These are phyloP conservation scores for Kappamyces sp. DNA, from an alignment of 192 early-diverging fungal species.

Conservation along the genomic window DNA sequence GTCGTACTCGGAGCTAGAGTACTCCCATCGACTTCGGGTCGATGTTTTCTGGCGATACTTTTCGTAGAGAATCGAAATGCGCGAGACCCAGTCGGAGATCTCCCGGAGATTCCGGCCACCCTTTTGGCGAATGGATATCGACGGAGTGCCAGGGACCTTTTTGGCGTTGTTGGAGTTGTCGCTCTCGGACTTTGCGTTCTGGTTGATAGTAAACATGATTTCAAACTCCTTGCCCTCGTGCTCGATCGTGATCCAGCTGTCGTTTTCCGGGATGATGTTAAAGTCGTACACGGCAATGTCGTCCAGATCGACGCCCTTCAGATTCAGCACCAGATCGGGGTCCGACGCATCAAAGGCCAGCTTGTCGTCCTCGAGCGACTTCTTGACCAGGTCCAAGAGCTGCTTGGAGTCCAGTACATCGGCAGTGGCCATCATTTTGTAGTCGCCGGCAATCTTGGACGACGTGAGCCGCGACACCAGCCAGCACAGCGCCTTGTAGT, in stretches of 20 bases:
- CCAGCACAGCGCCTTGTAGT: no score
- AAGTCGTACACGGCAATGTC: conserved; percentile 21
- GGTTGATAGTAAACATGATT: conserved; percentile 25
- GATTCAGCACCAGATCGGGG: no score
- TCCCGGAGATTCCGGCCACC: conserved; percentile 6
- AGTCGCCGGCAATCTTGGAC: no score
- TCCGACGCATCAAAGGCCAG: no score
- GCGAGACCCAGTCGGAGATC: conserved; percentile 30
- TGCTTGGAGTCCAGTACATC: no score
- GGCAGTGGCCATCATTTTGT: no score
- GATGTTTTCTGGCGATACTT: conserved; percentile 22
- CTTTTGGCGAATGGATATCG: conserved; percentile 27
- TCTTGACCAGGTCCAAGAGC: no score
- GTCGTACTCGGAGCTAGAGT: conserved; percentile 15
- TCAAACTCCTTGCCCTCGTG: conserved; percentile 18
- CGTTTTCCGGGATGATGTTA: conserved; percentile 32
- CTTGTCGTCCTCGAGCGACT: no score
- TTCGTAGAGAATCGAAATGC: conserved; percentile 22
- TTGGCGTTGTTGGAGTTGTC: background rate
- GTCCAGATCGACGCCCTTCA: conserved; percentile 1
- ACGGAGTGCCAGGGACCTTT: conserved; percentile 27
- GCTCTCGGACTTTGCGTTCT: conserved; percentile 1
- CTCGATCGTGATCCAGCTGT: conserved; percentile 26
- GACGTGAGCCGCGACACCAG: no score
- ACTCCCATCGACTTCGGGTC: conserved; percentile 30